Conservation (phyloP, 1,284 basidiomycete genomes). For the Hemileia vastatrix region DNA sequence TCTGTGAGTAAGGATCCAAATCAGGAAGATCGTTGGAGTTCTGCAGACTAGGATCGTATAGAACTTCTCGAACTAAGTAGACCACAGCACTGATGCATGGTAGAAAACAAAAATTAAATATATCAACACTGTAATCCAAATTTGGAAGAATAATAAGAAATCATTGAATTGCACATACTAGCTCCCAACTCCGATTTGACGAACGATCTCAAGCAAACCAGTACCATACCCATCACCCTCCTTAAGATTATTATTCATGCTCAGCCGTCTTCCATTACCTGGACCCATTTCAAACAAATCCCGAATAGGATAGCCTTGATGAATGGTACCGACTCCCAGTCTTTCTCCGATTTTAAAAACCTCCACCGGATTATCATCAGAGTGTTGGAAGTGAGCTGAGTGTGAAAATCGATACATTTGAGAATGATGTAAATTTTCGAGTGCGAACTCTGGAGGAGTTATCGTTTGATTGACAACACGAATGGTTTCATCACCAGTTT, state of each 20-base stretch:
- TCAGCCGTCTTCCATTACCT: conserved; percentile 2
- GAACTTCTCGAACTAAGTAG: conserved; percentile 77
- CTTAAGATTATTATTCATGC: background rate
- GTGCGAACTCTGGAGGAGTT: no score
- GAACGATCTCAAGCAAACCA: conserved; percentile 16
- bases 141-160: background rate
- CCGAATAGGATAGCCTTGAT: conserved; percentile 16
- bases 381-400: no score
- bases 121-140: background rate
- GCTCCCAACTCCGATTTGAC: conserved; percentile 21
- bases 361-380: no score
- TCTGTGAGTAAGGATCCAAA: conserved; percentile 24
- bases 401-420: no score
- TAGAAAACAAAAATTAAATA: background rate
- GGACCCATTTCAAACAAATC: conserved; percentile 10
- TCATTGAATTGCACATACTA: conserved; percentile 7
- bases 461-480: no score
- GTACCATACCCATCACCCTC: background rate
- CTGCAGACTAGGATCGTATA: conserved; percentile 51
- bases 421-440: no score
- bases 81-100: conserved; percentile 50
- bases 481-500: no score
- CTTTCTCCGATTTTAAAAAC: conserved; percentile 18
- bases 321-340: conserved; percentile 17
- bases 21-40: conserved; percentile 46